phyloP scores from a whole-genome alignment of 106 monocot species.

The Posidonia australis region DNA sequence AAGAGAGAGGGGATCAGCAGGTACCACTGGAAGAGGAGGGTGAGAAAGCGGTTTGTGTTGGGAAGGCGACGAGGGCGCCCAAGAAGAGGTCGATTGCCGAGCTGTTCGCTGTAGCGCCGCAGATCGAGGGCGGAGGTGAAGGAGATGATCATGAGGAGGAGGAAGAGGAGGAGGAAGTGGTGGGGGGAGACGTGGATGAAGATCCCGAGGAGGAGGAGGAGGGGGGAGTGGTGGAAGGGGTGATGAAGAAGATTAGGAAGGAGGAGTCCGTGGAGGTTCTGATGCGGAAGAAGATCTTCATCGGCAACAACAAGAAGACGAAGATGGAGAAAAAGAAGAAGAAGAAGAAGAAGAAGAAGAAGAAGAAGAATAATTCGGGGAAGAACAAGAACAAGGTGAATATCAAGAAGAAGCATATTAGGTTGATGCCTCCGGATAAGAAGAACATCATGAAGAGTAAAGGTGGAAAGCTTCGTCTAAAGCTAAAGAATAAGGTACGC shows the following conservation, averaged over 20 bases:
- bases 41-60: not conserved
- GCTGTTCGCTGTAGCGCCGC: constrained; percentile 6
- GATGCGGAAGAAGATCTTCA: not conserved
- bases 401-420: not conserved
- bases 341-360: not conserved
- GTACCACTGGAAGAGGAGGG: not conserved
- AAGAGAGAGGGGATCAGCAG: not conserved
- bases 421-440: not conserved
- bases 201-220: not conserved
- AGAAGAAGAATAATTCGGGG: not conserved
- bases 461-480: not conserved
- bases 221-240: not conserved
- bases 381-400: not conserved
- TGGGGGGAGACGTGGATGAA: not conserved
- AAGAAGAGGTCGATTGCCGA: constrained; percentile 27
- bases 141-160: not conserved
- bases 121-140: constrained; percentile 4
- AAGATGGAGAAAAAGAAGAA: not conserved
- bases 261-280: not conserved
- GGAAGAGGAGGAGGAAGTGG: not conserved
- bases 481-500: not conserved
- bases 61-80: constrained; percentile 7
- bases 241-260: not conserved
- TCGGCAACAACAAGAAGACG: not conserved
- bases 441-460: not conserved